phyloP scores from a whole-genome alignment of 2,329 filamentous ascomycete species.

The Rhexocercosporidium sp. region DNA sequence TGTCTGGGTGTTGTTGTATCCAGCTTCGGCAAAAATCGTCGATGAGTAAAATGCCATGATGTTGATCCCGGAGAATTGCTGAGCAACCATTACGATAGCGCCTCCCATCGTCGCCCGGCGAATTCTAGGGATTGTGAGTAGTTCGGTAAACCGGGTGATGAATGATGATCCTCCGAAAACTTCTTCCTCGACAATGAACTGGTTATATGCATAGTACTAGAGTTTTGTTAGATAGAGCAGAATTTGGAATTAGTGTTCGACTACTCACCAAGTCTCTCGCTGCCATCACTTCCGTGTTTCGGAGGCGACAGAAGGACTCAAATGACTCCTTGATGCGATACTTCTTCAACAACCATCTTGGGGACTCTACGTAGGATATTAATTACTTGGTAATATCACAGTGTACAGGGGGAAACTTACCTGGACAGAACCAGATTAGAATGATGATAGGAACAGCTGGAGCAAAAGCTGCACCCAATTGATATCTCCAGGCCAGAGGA shows the following conservation, averaged over 20 bases:
- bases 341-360: slow-evolving; percentile 65
- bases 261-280: slow-evolving; percentile 21
- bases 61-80: slow-evolving; percentile 55
- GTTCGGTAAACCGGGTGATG: slow-evolving; percentile 63
- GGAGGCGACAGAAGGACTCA: slow-evolving; percentile 19
- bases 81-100: slow-evolving; percentile 64
- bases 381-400: too few relatives aligned
- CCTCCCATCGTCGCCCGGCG: slow-evolving; percentile 77
- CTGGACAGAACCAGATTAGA: slow-evolving; percentile 62
- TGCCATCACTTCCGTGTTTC: slow-evolving; percentile 23
- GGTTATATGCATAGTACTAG: slow-evolving; percentile 60
- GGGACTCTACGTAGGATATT: slow-evolving; percentile 54
- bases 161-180: slow-evolving; percentile 56
- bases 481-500: slow-evolving; percentile 64
- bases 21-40: slow-evolving; percentile 63
- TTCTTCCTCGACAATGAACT: slow-evolving; percentile 51
- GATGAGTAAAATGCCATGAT: slow-evolving; percentile 79
- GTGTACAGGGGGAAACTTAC: too few relatives aligned
- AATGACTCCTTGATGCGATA: slow-evolving; percentile 22
- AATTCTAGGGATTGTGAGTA: slow-evolving; percentile 72
- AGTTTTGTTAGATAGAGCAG: not conserved
- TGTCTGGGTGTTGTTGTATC: slow-evolving; percentile 59
- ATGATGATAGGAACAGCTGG: slow-evolving; percentile 65
- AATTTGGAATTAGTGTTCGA: not conserved
- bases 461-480: slow-evolving; percentile 68